phyloP scores from a whole-genome alignment of 2,329 filamentous ascomycete species.

The Bipolaris victoriae region DNA sequence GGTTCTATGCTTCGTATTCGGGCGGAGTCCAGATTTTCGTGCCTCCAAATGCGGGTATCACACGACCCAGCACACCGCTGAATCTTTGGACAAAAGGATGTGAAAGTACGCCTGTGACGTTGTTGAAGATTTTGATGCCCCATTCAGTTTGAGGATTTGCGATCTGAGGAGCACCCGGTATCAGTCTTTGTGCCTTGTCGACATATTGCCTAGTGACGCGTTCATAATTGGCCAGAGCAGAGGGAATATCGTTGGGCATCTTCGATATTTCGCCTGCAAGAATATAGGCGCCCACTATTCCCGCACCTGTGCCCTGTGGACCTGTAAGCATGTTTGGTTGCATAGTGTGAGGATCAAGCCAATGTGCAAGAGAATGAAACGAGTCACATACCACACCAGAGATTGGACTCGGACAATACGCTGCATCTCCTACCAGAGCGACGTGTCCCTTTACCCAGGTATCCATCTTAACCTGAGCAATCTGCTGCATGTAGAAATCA shows the following conservation, averaged over 20 bases:
- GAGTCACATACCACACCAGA: slow-evolving; percentile 31
- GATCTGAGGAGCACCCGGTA: slow-evolving; percentile 33
- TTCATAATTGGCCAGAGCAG: slow-evolving; percentile 34
- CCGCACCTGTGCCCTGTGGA: slow-evolving; percentile 36
- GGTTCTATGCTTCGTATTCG: slow-evolving; percentile 28
- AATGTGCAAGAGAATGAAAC: background rate
- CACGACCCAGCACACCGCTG: slow-evolving; percentile 18
- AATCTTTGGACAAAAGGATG: slow-evolving; percentile 16
- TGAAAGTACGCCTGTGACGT: slow-evolving; percentile 23
- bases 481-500: slow-evolving; percentile 55
- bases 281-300: slow-evolving; percentile 50
- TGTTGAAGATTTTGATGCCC: slow-evolving; percentile 30
- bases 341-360: too few species aligned
- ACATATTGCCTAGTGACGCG: slow-evolving; percentile 28
- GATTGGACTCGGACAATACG: slow-evolving; percentile 46
- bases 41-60: slow-evolving; percentile 24
- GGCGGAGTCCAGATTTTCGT: slow-evolving; percentile 21
- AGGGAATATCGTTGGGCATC: slow-evolving; percentile 25
- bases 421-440: slow-evolving; percentile 51
- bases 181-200: slow-evolving; percentile 30
- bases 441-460: slow-evolving; percentile 49
- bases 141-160: slow-evolving; percentile 34
- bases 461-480: slow-evolving; percentile 50
- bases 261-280: slow-evolving; percentile 47
- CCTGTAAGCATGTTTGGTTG: slow-evolving; percentile 7